Evolutionary conservation across 331 rosid genomes (phyloP).

Genomic region (Pyrus hybrid): DNA sequence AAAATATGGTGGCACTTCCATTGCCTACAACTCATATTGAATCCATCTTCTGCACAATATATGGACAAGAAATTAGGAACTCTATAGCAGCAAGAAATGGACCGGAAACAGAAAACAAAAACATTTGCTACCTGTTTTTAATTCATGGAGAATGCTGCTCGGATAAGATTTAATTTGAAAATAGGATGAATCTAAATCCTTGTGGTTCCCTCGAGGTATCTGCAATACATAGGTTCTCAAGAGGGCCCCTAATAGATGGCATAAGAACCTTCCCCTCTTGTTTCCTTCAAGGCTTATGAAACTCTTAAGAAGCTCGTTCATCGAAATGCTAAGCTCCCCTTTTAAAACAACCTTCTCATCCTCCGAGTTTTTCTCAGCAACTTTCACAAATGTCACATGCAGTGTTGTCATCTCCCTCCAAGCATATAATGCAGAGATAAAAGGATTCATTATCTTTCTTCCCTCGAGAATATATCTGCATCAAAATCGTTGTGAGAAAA

Average conservation of each 20-base stretch:
- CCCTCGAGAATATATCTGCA: constrained; percentile 35
- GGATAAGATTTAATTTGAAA: constrained; percentile 4
- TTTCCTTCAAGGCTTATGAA: constrained; percentile 22
- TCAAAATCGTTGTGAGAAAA: background rate
- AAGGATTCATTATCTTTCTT: constrained; percentile 24
- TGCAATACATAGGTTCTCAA: constrained; percentile 26
- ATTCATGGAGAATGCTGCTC: constrained; percentile 13
- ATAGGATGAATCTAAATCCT: background rate
- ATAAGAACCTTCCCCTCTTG: constrained; percentile 15
- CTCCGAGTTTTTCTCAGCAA: constrained; percentile 6
- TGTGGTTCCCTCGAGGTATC: constrained; percentile 13
- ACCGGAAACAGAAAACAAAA: background rate
- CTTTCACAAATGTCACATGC: constrained; percentile 21
- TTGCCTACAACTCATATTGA: constrained; percentile 14
- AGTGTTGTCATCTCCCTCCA: constrained; percentile 29
- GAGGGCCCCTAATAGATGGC: constrained; percentile 11
- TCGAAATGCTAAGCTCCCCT: constrained; percentile 22
- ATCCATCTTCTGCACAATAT: constrained; percentile 21
- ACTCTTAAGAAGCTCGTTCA: constrained; percentile 23
- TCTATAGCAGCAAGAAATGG: background rate
- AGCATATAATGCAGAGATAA: constrained; percentile 19
- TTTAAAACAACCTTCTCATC: constrained; percentile 4
- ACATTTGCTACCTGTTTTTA: constrained; percentile 14
- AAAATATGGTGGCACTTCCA: constrained; percentile 5
- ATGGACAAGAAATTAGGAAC: background rate